Conservation (phyloP, 2,329 filamentous ascomycete genomes). For the Aspergillus brunneoviolaceus region DNA sequence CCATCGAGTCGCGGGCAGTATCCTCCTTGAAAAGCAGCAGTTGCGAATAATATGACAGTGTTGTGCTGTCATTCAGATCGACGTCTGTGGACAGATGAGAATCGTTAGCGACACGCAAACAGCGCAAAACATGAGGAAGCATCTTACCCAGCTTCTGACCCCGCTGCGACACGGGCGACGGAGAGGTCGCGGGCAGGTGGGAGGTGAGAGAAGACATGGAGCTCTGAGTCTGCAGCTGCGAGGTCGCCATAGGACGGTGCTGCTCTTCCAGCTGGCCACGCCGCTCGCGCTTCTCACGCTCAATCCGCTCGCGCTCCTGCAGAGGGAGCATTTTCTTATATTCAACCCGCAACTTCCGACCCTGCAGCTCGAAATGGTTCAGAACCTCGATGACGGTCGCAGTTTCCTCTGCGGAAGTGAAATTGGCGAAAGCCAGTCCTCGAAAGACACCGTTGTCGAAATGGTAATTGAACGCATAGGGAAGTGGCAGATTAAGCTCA, state of each 20-base stretch:
- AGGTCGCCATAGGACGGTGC: constrained; percentile 68
- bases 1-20: constrained; percentile 70
- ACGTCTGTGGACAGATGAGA: constrained; percentile 56
- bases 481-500: constrained; percentile 86
- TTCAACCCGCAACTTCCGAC: constrained; percentile 90
- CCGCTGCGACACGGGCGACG: constrained; percentile 64
- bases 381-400: constrained; percentile 87
- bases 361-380: constrained; percentile 94
- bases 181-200: constrained; percentile 62
- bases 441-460: constrained; percentile 98
- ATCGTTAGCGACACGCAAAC: constrained; percentile 14
- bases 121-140: not conserved
- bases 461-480: constrained; percentile 99
- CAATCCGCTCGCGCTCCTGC: constrained; percentile 90
- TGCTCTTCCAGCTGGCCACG: constrained; percentile 96
- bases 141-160: constrained; percentile 39
- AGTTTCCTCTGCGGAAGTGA: constrained; percentile 92
- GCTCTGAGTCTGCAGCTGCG: constrained; percentile 75
- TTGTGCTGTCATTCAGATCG: constrained; percentile 87
- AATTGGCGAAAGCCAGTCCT: constrained; percentile 95
- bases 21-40: constrained; percentile 86
- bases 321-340: constrained; percentile 99
- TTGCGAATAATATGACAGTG: constrained; percentile 85
- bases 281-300: constrained; percentile 93
- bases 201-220: constrained; percentile 79